A percentile compares a stretch with the other conserved stretches of the same genome.
Evolutionary conservation across 2,329 filamentous ascomycete species (phyloP).

Genomic region (Orbilia ellipsospora): DNA sequence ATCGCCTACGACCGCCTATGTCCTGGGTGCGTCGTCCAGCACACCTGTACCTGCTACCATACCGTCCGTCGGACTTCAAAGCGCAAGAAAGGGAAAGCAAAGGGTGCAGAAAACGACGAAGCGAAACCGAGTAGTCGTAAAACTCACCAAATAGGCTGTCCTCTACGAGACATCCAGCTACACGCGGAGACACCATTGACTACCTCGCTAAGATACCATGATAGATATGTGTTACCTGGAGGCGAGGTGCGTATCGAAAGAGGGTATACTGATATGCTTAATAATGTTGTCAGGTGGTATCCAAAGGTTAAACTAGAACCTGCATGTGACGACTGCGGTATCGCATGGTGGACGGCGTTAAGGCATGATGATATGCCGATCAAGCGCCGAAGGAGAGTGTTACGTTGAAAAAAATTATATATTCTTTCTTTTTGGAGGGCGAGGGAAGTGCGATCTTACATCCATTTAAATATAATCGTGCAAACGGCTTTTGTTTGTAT

Average conservation of each 20-base stretch:
- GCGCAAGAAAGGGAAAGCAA: constrained; percentile 34
- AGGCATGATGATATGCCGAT: constrained; percentile 41
- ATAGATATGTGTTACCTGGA: constrained; percentile 45
- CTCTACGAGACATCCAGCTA: constrained; percentile 36
- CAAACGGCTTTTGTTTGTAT: no score
- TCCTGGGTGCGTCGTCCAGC: constrained; percentile 40
- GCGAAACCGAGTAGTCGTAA: constrained; percentile 45
- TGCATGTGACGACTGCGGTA: constrained; percentile 49
- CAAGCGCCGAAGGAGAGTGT: constrained; percentile 18
- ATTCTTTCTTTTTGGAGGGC: no score
- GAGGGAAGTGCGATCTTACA: no score
- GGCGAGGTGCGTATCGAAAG: constrained; percentile 47
- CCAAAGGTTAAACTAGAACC: constrained; percentile 51
- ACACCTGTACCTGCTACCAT: constrained; percentile 50
- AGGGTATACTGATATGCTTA: constrained; percentile 38
- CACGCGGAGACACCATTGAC: constrained; percentile 43
- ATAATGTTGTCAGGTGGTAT: constrained; percentile 47
- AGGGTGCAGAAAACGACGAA: constrained; percentile 35
- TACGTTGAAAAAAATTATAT: constrained; percentile 1
- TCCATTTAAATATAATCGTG: no score
- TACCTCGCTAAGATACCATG: constrained; percentile 43
- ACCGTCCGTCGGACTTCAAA: constrained; percentile 45
- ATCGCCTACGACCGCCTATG: constrained; percentile 46
- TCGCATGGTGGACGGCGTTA: constrained; percentile 51
- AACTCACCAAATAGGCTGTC: constrained; percentile 46